Evolutionary conservation across 371 early-diverging fungal genomes (phyloP).

Genomic region (Mycotypha africana): DNA sequence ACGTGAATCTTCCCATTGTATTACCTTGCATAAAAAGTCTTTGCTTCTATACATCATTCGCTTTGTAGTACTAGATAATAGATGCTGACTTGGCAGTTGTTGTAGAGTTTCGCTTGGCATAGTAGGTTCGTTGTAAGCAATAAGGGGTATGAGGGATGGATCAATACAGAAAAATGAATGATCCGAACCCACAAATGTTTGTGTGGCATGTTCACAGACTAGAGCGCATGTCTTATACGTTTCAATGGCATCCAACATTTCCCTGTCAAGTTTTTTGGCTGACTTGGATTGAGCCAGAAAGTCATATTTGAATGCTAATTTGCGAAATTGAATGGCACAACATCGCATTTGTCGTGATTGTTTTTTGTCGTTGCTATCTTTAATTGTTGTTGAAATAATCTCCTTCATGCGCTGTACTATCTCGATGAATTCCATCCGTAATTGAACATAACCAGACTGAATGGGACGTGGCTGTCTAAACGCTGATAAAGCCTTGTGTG

Average conservation of each 20-base stretch:
- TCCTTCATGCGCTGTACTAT: conserved; percentile 6
- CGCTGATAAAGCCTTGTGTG: conserved; percentile 30
- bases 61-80: too few species aligned
- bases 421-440: conserved; percentile 32
- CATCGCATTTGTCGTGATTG: conserved; percentile 2
- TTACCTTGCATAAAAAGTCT: too few species aligned
- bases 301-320: conserved; percentile 28
- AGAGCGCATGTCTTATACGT: conserved; percentile 25
- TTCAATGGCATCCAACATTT: conserved; percentile 15
- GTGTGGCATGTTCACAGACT: conserved; percentile 26
- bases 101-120: too few species aligned
- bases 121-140: too few species aligned
- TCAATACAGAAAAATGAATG: conserved; percentile 26
- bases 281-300: conserved; percentile 22
- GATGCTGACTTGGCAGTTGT: neutral
- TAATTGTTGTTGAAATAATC: neutral
- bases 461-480: conserved; percentile 13
- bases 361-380: too few species aligned
- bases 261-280: conserved; percentile 19
- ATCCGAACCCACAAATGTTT: conserved; percentile 12
- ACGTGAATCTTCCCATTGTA: too few species aligned
- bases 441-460: conserved; percentile 27
- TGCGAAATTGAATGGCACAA: conserved; percentile 16
- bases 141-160: conserved; percentile 27
- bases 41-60: too few species aligned